These are phyloP conservation scores for Hypocreales sp. DNA, from an alignment of 2,329 filamentous ascomycete genomes.

Conservation along the genomic window DNA sequence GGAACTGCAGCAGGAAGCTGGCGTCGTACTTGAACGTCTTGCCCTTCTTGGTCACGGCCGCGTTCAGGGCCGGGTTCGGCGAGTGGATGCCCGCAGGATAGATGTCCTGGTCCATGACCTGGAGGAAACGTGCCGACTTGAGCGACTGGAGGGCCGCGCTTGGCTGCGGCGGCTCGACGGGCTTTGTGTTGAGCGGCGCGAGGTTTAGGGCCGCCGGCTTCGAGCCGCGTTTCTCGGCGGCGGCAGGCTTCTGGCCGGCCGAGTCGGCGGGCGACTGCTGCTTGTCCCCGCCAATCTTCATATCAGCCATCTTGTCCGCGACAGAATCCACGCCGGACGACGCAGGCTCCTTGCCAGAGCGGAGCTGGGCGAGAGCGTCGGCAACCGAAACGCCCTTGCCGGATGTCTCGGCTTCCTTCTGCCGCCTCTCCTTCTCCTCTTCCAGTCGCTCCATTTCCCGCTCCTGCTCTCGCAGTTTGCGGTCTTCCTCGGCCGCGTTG, in stretches of 20 bases:
- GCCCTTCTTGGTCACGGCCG: constrained; percentile 61
- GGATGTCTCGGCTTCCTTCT: constrained; percentile 32
- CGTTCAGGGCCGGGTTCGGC: constrained; percentile 83
- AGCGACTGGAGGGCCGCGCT: constrained; percentile 88
- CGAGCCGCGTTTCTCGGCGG: constrained; percentile 43
- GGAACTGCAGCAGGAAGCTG: constrained; percentile 90
- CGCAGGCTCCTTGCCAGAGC: constrained; percentile 23
- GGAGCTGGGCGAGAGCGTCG: constrained; percentile 30
- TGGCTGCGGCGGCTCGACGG: constrained; percentile 80
- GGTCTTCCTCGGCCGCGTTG: constrained; percentile 41
- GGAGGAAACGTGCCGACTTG: constrained; percentile 79
- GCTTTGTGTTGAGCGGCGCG: constrained; percentile 63
- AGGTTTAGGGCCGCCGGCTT: constrained; percentile 87
- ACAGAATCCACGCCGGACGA: constrained; percentile 22
- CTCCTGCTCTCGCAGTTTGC: constrained; percentile 57
- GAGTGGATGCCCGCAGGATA: constrained; percentile 78
- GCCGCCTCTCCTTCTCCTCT: constrained; percentile 50
- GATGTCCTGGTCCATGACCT: constrained; percentile 59
- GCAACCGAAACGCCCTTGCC: constrained; percentile 31
- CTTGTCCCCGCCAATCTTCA: constrained; percentile 30
- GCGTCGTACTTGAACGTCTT: constrained; percentile 89
- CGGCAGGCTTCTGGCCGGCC: constrained; percentile 31
- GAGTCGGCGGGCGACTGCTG: constrained; percentile 25
- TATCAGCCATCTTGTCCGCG: constrained; percentile 32
- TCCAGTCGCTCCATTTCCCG: constrained; percentile 58